Base-by-base conservation (phyloP, 2,329 filamentous ascomycete species). In the Talaromyces sp. region DNA sequence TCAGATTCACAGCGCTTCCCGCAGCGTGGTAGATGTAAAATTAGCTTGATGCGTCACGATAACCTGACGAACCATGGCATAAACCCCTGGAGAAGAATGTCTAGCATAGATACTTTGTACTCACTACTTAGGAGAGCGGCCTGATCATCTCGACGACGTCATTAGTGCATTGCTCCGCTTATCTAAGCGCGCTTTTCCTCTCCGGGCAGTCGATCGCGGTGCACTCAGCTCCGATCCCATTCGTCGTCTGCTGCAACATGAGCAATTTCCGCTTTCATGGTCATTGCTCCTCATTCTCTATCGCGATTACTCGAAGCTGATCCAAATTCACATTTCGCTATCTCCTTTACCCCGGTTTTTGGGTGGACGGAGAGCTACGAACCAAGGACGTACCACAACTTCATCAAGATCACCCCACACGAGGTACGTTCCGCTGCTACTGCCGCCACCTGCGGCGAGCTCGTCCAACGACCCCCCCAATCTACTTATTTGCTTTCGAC, bases 141-240 rank as follows among this genome's bases (percentile, higher is more conserved):
- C 24, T 24, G 45, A 22, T 39, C 37, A 27, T 41, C 37, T 59
- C 19, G 37, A 43, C 56, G 56, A 59, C 56, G 56, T 59, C 56
- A 59, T 45, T 59, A 43, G 56, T n/a, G n/a, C 37, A 27, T 37
- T n/a, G 14, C 5, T 10, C 24, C 22, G 56, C 37, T 45, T 43
- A 59, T n/a, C 19, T 45, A 27, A 59, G 6, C 1, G 37, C 37
- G 37, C 56, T 45, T 31, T 27, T 45, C 56, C 56, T 10, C 16
- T 59, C 56, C 10, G 56, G 37, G 56, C 37, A 37, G 56, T 59
- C 37, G 56, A 59, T 59, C 56, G 54, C 56, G 56, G 56, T 59
- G 56, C 56, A 59, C 56, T 59, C 56, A 59, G 56, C 56, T 59
- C 56, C 56, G 56, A 59, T 59, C 22, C 35, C 56, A 58, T 58